Conservation (phyloP, 441 rosid species). For the Adansonia madagascariensis region DNA sequence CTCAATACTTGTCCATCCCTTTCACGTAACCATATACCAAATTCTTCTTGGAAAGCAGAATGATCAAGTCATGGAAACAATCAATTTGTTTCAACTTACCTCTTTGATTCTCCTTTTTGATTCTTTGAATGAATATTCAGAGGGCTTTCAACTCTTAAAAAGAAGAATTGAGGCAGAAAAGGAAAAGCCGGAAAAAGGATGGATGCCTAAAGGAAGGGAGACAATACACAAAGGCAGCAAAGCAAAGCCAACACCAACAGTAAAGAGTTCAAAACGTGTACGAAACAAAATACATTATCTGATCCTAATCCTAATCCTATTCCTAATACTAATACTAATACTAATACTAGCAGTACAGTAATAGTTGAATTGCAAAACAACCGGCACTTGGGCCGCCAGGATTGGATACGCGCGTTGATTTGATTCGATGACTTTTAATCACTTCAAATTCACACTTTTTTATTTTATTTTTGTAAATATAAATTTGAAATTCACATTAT, state of each 20-base stretch:
- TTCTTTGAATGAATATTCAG: background rate
- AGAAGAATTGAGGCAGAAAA: background rate
- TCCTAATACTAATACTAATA: background rate
- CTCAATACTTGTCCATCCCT: background rate
- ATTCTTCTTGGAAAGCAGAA: background rate
- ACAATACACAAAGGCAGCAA: background rate
- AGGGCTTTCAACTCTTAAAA: background rate
- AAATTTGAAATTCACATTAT: too few relatives aligned
- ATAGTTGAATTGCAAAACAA: too few relatives aligned
- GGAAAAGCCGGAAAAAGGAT: background rate
- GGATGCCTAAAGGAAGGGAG: background rate
- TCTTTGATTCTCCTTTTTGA: background rate
- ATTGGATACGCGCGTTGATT: too few relatives aligned
- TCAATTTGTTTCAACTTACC: background rate
- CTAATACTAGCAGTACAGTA: too few relatives aligned
- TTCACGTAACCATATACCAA: background rate
- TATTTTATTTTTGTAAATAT: too few relatives aligned
- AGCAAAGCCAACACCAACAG: too few relatives aligned
- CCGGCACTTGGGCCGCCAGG: too few relatives aligned
- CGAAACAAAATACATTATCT: too few relatives aligned
- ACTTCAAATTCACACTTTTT: too few relatives aligned
- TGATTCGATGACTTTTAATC: too few relatives aligned
- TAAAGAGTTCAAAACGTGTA: too few relatives aligned
- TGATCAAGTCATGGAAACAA: background rate
- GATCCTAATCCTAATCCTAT: too few relatives aligned